Evolutionary conservation across 2,329 filamentous ascomycete genomes (phyloP).

Genomic region (Scedosporium aurantiacum): DNA sequence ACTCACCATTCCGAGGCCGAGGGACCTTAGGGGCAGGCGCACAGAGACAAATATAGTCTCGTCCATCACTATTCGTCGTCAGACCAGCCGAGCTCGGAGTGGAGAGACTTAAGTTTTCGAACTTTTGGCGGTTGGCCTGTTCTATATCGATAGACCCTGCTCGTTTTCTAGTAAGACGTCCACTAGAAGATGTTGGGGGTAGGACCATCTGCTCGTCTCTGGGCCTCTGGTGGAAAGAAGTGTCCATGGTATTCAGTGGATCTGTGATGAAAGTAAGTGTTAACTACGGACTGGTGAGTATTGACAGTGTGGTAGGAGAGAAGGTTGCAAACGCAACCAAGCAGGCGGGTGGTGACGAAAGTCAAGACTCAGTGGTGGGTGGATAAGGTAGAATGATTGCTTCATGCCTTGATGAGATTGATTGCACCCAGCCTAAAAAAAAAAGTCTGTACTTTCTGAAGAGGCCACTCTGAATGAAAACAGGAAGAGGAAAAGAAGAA

Average conservation of each 20-base stretch:
- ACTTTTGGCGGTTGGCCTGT: conserved; percentile 28
- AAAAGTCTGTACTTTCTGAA: no score
- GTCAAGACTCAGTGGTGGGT: no score
- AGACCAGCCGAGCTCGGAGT: conserved; percentile 19
- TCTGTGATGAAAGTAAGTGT: neutral
- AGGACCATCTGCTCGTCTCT: neutral
- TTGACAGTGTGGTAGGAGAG: no score
- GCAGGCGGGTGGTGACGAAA: no score
- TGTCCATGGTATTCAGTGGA: neutral
- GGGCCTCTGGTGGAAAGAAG: neutral
- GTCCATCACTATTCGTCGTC: conserved; percentile 8
- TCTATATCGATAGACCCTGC: conserved; percentile 33
- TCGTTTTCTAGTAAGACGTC: conserved; percentile 24
- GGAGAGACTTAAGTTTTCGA: conserved; percentile 23
- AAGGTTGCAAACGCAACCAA: no score
- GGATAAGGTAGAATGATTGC: no score
- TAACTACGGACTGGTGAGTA: no score
- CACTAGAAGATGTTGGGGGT: neutral
- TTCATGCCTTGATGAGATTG: no score
- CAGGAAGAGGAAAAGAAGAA: no score
- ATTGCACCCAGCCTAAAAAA: no score
- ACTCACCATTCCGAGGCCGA: conserved; percentile 47
- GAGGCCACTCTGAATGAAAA: no score
- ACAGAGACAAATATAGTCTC: conserved; percentile 43
- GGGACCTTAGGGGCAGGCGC: conserved; percentile 46